Percentiles rank a stretch among this genome's conserved stretches.
Evolutionary conservation across 768 basidiomycete genomes (phyloP).

Genomic region (Pleurotus citrinopileatus): DNA sequence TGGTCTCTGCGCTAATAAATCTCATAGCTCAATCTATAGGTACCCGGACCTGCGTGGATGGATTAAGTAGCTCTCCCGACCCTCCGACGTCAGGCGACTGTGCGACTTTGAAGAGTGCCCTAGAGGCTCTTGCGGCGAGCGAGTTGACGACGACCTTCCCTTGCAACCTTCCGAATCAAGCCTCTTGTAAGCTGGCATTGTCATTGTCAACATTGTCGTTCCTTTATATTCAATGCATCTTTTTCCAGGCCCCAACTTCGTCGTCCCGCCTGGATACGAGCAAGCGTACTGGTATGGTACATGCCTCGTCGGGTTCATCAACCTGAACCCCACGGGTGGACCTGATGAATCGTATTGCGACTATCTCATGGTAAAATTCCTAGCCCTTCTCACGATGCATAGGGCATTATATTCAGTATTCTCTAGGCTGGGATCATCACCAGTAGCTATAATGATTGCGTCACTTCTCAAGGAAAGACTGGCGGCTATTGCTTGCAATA

Average conservation of each 20-base stretch:
- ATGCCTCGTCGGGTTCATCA: constrained; percentile 12
- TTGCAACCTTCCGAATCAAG: constrained; percentile 9
- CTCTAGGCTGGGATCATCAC: constrained; percentile 4
- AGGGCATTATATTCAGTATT: background rate
- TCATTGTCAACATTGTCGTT: background rate
- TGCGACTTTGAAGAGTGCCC: constrained; percentile 4
- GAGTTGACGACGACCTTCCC: constrained; percentile 6
- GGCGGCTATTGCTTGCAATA: constrained; percentile 5
- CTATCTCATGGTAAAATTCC: constrained; percentile 11
- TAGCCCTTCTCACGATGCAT: background rate
- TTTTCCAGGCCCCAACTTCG: constrained; percentile 13
- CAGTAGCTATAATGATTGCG: constrained; percentile 1
- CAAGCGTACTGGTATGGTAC: constrained; percentile 11
- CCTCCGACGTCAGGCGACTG: constrained; percentile 10
- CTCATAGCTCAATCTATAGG: background rate
- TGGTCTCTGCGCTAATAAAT: background rate
- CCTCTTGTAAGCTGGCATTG: constrained; percentile 2
- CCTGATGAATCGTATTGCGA: constrained; percentile 11
- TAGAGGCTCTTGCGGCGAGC: constrained; percentile 11
- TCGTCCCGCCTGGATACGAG: constrained; percentile 13
- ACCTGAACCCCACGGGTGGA: constrained; percentile 10
- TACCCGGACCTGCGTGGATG: constrained; percentile 9
- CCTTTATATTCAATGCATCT: background rate
- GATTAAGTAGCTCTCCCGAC: constrained; percentile 4
- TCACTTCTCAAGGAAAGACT: constrained; percentile 1